A percentile compares a stretch with the other conserved stretches of the same genome.
These are phyloP conservation scores for Tulasnella sp. DNA, from an alignment of 768 basidiomycete species.

Conservation along the genomic window DNA sequence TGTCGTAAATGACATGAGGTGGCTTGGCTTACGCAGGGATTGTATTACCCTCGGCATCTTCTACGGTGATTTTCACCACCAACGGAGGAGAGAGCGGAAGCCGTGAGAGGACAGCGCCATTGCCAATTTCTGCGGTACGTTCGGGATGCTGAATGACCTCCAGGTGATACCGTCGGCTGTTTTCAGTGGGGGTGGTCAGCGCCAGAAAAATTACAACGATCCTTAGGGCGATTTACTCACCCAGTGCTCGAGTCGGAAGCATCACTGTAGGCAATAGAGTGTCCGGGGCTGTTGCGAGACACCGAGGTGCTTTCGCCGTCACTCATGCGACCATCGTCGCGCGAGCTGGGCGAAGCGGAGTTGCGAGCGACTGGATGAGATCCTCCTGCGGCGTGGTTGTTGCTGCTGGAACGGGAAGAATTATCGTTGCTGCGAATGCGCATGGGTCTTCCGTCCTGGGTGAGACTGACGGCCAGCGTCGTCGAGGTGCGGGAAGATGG, in stretches of 20 bases:
- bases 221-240: neutral
- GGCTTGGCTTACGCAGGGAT: constrained; percentile 50
- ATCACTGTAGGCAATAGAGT: constrained; percentile 5
- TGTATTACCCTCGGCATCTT: constrained; percentile 56
- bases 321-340: neutral
- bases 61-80: constrained; percentile 65
- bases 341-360: neutral
- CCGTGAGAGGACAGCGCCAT: constrained; percentile 52
- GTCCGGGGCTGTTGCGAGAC: constrained; percentile 4
- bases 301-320: neutral
- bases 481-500: neutral
- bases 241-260: neutral
- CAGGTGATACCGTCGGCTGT: constrained; percentile 48
- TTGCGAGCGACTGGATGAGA: neutral
- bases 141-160: constrained; percentile 79
- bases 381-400: neutral
- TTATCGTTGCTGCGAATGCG: constrained; percentile 2
- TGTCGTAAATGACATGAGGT: constrained; percentile 27
- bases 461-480: neutral
- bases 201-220: neutral
- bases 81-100: constrained; percentile 76
- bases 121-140: constrained; percentile 71
- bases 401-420: neutral
- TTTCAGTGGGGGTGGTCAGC: neutral
- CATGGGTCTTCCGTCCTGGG: neutral